phyloP scores from a whole-genome alignment of 306 rosid genomes.

The Trichosanthes cucumerina region DNA sequence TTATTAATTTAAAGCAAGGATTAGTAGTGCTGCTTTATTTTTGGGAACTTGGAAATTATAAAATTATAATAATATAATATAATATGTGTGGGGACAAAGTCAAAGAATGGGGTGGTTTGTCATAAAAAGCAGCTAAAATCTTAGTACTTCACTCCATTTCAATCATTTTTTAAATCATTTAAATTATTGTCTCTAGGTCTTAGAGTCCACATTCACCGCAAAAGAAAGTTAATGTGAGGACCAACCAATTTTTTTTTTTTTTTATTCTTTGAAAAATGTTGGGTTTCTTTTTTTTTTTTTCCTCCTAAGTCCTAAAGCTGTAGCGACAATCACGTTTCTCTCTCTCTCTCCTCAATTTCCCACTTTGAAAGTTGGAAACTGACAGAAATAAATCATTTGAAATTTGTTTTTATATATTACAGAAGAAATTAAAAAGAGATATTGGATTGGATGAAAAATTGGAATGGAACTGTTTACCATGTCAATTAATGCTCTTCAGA shows the following conservation, averaged over 20 bases:
- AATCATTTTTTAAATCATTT: constrained; percentile 1
- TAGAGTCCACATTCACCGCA: background rate
- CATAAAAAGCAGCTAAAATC: background rate
- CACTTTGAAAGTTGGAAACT: background rate
- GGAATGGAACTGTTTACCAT: background rate
- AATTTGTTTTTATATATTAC: background rate
- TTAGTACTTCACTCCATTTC: background rate
- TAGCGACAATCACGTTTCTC: background rate
- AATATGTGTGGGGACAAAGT: background rate
- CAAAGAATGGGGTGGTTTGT: background rate
- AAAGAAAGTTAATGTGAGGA: background rate
- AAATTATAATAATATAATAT: background rate
- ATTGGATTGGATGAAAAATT: background rate
- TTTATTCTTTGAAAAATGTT: no score
- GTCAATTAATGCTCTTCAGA: background rate
- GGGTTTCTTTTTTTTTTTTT: background rate
- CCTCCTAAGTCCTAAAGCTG: background rate
- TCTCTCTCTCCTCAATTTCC: background rate
- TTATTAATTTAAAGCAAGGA: background rate
- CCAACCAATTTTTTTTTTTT: background rate
- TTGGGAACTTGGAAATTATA: background rate
- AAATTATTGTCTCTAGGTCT: background rate
- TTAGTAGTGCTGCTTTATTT: background rate
- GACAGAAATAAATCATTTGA: background rate
- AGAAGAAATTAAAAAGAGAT: background rate